Percentiles rank a stretch among this genome's conserved stretches.
These are phyloP conservation scores for Tetrahymena malaccensis DNA, from an alignment of 73 alveolate genomes.

Conservation along the genomic window DNA sequence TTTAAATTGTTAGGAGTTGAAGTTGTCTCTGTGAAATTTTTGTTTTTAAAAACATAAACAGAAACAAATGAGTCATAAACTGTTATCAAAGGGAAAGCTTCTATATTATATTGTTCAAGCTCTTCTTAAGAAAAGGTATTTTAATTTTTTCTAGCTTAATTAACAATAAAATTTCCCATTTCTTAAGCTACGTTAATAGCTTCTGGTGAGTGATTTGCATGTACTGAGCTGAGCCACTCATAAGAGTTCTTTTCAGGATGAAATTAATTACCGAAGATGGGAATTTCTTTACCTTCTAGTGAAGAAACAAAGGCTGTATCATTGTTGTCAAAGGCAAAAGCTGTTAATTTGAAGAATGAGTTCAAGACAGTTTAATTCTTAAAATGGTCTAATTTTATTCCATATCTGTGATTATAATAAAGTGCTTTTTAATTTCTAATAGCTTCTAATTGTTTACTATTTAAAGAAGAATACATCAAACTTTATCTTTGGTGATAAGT, in stretches of 20 bases:
- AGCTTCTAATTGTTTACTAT: neutral
- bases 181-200: constrained; percentile 8
- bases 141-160: constrained; percentile 8
- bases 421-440: neutral
- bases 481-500: neutral
- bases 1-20: neutral
- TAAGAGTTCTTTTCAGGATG: constrained; percentile 37
- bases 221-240: constrained; percentile 25
- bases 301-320: constrained; percentile 3
- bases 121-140: neutral
- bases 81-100: neutral
- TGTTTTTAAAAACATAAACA: neutral
- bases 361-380: neutral
- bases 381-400: neutral
- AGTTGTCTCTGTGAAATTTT: neutral
- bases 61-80: neutral
- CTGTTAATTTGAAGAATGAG: constrained; percentile 1
- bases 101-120: neutral
- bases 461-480: neutral
- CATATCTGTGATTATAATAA: constrained; percentile 18
- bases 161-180: constrained; percentile 5
- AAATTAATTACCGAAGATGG: constrained; percentile 2
- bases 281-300: neutral
- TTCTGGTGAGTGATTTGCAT: constrained; percentile 14
- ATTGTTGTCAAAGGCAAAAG: neutral